Percentiles rank a stretch among this genome's conserved stretches.
Conservation (phyloP, 345 rosid species). For the Salix arbutifolia region DNA sequence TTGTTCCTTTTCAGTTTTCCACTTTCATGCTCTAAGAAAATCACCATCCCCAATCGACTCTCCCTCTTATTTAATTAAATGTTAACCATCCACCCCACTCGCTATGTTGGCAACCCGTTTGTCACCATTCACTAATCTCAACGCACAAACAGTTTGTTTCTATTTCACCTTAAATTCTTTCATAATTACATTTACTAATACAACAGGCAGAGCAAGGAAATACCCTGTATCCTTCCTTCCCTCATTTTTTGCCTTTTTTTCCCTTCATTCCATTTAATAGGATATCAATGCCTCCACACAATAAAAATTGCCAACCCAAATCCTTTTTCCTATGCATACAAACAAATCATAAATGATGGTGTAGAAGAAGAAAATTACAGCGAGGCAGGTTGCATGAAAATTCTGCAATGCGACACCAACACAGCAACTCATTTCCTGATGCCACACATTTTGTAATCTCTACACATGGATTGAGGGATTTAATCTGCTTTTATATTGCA, state of each 20-base stretch:
- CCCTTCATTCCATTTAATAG: too few relatives aligned
- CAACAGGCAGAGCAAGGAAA: too few relatives aligned
- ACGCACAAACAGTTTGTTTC: not conserved
- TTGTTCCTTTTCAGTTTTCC: not conserved
- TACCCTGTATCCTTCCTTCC: too few relatives aligned
- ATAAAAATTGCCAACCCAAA: too few relatives aligned
- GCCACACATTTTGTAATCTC: not conserved
- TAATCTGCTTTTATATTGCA: not conserved
- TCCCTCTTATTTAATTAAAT: too few relatives aligned
- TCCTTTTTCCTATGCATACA: too few relatives aligned
- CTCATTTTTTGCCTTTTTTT: too few relatives aligned
- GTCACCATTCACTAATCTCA: not conserved
- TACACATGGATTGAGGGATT: not conserved
- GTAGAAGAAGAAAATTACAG: not conserved
- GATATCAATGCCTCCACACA: too few relatives aligned
- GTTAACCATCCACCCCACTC: not conserved
- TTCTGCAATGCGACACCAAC: not conserved
- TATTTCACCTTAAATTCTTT: too few relatives aligned
- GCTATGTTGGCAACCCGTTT: not conserved
- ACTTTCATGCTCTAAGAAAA: too few relatives aligned
- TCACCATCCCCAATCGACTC: not conserved
- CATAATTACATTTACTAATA: too few relatives aligned
- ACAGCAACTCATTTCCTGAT: not conserved
- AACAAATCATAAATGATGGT: not conserved
- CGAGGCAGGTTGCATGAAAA: not conserved